phyloP scores from a whole-genome alignment of 306 rosid species.

The peach (Prunus persica) region DNA sequence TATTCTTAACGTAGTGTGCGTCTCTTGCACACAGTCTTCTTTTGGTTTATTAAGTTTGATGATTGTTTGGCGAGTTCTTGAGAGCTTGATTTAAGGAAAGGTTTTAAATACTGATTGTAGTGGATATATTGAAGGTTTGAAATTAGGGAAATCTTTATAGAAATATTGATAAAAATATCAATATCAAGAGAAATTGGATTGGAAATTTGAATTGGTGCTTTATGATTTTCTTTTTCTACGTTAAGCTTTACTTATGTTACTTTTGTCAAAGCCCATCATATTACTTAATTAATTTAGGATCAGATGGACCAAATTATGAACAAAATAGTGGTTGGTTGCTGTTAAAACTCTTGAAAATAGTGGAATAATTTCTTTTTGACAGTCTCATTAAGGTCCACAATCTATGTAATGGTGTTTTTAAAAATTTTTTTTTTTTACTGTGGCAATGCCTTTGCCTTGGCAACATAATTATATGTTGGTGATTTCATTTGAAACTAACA shows the following conservation, averaged over 20 bases:
- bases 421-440: neutral
- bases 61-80: neutral
- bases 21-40: neutral
- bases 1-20: neutral
- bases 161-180: neutral
- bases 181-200: neutral
- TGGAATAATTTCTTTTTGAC: neutral
- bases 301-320: neutral
- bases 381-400: neutral
- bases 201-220: neutral
- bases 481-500: neutral
- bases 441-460: neutral
- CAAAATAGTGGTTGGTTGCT: neutral
- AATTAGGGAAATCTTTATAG: neutral
- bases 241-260: neutral
- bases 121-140: neutral
- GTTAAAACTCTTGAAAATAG: neutral
- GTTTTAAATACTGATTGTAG: neutral
- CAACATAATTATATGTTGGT: neutral
- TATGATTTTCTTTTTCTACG: neutral
- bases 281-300: neutral
- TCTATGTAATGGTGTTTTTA: neutral
- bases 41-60: neutral
- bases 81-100: conserved; percentile 1
- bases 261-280: neutral